Percentiles rank a stretch among this genome's conserved stretches.
phyloP scores from a whole-genome alignment of 345 rosid genomes.

The Excoecaria agallocha region DNA sequence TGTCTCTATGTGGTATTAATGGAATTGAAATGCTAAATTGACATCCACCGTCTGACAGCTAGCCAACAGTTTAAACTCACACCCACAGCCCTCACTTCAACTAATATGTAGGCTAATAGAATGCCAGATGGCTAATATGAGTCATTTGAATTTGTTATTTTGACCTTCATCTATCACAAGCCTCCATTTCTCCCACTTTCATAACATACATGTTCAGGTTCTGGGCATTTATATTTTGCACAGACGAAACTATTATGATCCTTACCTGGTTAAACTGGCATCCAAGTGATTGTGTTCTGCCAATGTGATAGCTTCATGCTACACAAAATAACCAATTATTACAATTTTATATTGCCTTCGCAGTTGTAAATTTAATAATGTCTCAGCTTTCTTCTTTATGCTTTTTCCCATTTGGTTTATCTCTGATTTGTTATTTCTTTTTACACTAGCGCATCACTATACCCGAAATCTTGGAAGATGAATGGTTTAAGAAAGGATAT shows the following conservation, averaged over 20 bases:
- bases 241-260: too few species aligned
- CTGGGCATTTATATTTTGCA: not conserved
- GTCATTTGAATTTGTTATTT: too few species aligned
- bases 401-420: conserved; percentile 5
- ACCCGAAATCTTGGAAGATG: conserved; percentile 76
- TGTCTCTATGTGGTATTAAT: not conserved
- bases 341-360: not conserved
- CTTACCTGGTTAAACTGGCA: not conserved
- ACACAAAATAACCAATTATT: not conserved
- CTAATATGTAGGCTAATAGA: not conserved
- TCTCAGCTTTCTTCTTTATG: not conserved
- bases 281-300: not conserved
- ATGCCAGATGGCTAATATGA: not conserved
- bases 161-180: not conserved
- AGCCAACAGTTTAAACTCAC: not conserved
- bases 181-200: not conserved
- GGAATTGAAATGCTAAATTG: not conserved
- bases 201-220: not conserved
- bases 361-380: not conserved
- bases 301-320: not conserved
- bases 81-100: not conserved
- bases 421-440: conserved; percentile 3
- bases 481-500: conserved; percentile 87
- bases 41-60: not conserved
- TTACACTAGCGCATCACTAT: conserved; percentile 71